Conservation (phyloP, 139 green algal species). For the Chlamydomonas sp. region DNA sequence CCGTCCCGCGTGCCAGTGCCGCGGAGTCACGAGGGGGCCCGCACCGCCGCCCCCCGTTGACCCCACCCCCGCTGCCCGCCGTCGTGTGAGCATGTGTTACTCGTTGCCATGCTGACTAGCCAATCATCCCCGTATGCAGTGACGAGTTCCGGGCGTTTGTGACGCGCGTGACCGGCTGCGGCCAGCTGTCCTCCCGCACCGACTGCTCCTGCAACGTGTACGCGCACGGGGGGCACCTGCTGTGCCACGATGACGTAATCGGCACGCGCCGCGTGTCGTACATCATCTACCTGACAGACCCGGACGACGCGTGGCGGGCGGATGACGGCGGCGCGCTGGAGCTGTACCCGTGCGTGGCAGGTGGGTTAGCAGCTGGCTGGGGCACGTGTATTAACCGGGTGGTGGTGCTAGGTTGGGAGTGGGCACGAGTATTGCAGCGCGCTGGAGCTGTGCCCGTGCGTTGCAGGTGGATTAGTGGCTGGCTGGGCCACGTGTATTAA, state of each 20-base stretch:
- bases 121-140: not conserved
- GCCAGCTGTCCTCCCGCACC: constrained; percentile 75
- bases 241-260: constrained; percentile 94
- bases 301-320: constrained; percentile 74
- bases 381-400: not conserved
- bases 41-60: too few relatives aligned
- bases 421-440: not conserved
- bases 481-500: too few relatives aligned
- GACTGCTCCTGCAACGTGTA: constrained; percentile 94
- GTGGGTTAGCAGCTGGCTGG: constrained; percentile 5
- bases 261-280: constrained; percentile 82
- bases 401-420: not conserved
- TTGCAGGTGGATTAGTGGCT: too few relatives aligned
- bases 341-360: constrained; percentile 75
- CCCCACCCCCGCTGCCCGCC: not conserved
- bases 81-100: not conserved
- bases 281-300: constrained; percentile 95
- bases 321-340: constrained; percentile 89
- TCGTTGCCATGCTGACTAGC: not conserved
- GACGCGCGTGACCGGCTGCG: constrained; percentile 68
- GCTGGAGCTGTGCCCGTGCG: too few relatives aligned
- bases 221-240: constrained; percentile 73
- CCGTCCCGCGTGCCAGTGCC: too few relatives aligned
- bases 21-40: too few relatives aligned
- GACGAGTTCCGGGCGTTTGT: constrained; percentile 59